Percentiles rank a stretch among this genome's conserved stretches.
phyloP scores from a whole-genome alignment of 2,329 filamentous ascomycete species.

The Colletotrichum costaricense region DNA sequence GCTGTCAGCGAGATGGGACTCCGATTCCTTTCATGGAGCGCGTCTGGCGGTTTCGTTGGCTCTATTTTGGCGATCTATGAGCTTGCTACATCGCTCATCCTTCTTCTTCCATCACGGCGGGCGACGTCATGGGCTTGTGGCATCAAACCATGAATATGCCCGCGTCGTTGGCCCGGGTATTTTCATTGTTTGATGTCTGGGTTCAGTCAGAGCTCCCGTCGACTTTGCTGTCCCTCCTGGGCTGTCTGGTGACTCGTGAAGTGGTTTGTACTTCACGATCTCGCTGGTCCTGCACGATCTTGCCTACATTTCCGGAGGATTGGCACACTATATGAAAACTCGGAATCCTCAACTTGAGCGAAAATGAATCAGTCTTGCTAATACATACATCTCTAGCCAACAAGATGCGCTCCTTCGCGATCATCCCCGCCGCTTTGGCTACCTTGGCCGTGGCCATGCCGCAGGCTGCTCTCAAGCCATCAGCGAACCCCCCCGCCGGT shows the following conservation, averaged over 20 bases:
- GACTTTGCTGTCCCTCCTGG: not conserved
- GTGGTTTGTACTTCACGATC: not conserved
- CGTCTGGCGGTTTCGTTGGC: not conserved
- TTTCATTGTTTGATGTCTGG: not conserved
- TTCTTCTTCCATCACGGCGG: not conserved
- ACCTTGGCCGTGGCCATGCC: slow-evolving; percentile 55
- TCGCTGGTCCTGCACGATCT: not conserved
- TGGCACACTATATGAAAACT: not conserved
- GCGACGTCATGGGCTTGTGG: not conserved
- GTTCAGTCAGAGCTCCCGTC: not conserved
- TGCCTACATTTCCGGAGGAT: too few relatives aligned
- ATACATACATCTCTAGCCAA: not conserved
- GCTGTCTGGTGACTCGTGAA: not conserved
- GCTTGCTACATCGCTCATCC: not conserved
- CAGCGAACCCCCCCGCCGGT: slow-evolving; percentile 61
- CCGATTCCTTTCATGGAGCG: not conserved
- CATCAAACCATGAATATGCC: not conserved
- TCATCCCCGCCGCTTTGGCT: slow-evolving; percentile 51
- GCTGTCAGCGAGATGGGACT: not conserved
- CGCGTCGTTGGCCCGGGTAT: not conserved
- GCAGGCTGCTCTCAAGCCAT: slow-evolving; percentile 58
- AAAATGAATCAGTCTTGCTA: slow-evolving; percentile 2
- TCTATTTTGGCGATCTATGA: not conserved
- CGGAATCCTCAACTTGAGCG: not conserved
- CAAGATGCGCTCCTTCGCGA: not conserved